Percentiles rank a stretch among this genome's conserved stretches.
Conservation (phyloP, 768 basidiomycete genomes). For the Mrakia blollopis region DNA sequence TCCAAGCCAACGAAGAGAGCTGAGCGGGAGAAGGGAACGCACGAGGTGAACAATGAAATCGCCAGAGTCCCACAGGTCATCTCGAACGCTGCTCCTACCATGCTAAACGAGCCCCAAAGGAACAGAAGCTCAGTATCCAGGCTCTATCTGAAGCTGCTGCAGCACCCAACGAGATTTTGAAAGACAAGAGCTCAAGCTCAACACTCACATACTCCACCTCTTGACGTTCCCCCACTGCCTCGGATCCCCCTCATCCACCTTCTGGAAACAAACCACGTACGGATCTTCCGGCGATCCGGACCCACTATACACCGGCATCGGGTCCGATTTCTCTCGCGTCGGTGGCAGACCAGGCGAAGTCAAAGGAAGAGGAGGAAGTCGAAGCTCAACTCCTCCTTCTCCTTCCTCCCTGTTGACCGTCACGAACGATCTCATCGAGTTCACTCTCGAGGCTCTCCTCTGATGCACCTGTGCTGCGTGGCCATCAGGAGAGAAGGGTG, state of each 20-base stretch:
- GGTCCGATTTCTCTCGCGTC: not conserved
- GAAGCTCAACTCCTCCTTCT: not conserved
- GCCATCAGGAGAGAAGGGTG: no score
- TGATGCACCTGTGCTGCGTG: no score
- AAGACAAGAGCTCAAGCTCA: not conserved
- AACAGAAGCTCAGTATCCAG: not conserved
- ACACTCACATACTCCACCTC: not conserved
- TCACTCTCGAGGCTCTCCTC: not conserved
- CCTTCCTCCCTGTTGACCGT: not conserved
- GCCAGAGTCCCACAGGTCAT: constrained; percentile 26
- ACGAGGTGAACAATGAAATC: constrained; percentile 17
- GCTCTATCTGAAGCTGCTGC: no score
- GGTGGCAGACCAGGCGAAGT: not conserved
- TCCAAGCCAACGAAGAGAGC: not conserved
- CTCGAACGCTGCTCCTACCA: constrained; percentile 8
- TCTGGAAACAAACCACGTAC: constrained; percentile 22
- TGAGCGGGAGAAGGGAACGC: not conserved
- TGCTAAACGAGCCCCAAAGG: not conserved
- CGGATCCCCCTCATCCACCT: constrained; percentile 9
- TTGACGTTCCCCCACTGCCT: not conserved
- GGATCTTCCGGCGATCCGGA: constrained; percentile 5
- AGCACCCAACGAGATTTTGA: no score
- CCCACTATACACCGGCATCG: not conserved
- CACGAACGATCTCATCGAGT: not conserved
- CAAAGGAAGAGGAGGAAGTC: not conserved